These are phyloP conservation scores for Calonectria crousiana DNA, from an alignment of 2,329 filamentous ascomycete species.

Conservation along the genomic window DNA sequence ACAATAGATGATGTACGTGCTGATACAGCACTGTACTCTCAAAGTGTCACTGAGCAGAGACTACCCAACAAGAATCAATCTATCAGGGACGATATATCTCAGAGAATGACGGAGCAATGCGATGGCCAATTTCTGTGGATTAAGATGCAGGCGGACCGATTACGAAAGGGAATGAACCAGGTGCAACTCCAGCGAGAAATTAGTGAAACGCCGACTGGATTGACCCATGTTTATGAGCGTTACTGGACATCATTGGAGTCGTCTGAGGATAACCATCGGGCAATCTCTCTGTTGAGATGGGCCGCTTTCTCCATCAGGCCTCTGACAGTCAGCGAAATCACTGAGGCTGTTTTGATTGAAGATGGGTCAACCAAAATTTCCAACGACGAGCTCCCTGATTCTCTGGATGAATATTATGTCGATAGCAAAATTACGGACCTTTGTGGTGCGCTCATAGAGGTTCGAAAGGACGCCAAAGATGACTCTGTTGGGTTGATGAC, in stretches of 20 bases:
- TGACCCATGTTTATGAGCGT: slow-evolving; percentile 46
- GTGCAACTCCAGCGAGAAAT: slow-evolving; percentile 46
- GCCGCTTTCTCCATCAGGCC: slow-evolving; percentile 41
- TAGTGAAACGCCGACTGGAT: slow-evolving; percentile 42
- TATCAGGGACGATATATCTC: slow-evolving; percentile 33
- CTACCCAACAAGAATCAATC: slow-evolving; percentile 41
- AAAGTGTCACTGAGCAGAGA: slow-evolving; percentile 44
- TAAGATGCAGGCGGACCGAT: slow-evolving; percentile 42
- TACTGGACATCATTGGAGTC: slow-evolving; percentile 44
- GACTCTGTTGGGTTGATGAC: neutral
- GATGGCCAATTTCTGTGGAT: slow-evolving; percentile 52
- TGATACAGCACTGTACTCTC: slow-evolving; percentile 39
- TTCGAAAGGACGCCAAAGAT: neutral
- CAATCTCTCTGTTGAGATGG: slow-evolving; percentile 47
- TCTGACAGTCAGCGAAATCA: neutral
- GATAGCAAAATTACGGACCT: neutral
- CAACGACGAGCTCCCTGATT: neutral
- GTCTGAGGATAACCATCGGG: slow-evolving; percentile 22
- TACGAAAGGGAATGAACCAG: slow-evolving; percentile 42
- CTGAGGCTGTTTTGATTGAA: neutral
- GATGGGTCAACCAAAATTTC: neutral
- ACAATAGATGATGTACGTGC: slow-evolving; percentile 33
- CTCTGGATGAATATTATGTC: slow-evolving; percentile 1
- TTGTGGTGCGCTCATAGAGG: neutral
- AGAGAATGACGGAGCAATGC: slow-evolving; percentile 42